Conservation (phyloP, 257 asterid genomes). For the Nemophila menziesii region DNA sequence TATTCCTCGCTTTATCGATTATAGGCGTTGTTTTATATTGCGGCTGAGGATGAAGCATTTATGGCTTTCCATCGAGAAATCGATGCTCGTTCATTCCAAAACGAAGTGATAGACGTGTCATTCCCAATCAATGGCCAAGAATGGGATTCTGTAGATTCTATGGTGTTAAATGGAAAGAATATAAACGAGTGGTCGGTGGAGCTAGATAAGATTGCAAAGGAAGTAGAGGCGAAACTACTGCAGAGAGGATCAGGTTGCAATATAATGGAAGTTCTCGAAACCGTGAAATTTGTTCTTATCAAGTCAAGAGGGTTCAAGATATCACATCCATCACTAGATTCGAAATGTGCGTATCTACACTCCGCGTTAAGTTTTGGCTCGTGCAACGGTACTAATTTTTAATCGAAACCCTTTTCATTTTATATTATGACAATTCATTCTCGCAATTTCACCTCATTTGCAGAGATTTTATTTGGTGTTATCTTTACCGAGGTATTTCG, state of each 20-base stretch:
- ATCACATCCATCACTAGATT: conserved; percentile 58
- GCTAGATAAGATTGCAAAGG: conserved; percentile 65
- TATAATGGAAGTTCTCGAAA: conserved; percentile 67
- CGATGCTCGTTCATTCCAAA: conserved; percentile 43
- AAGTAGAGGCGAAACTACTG: conserved; percentile 80
- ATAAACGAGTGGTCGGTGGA: conserved; percentile 65
- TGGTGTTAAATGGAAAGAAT: conserved; percentile 73
- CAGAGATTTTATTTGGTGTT: conserved; percentile 89
- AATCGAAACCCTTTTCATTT: background rate
- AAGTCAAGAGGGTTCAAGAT: conserved; percentile 67
- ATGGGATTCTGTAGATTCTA: conserved; percentile 44
- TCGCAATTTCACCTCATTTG: conserved; percentile 12
- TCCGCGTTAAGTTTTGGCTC: conserved; percentile 60
- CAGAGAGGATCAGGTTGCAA: conserved; percentile 74
- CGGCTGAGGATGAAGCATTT: conserved; percentile 79
- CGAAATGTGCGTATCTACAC: conserved; percentile 79
- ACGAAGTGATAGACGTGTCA: conserved; percentile 37
- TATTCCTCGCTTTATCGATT: background rate
- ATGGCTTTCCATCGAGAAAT: conserved; percentile 58
- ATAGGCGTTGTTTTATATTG: conserved; percentile 75
- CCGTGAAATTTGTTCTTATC: conserved; percentile 73
- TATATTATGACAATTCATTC: too few species aligned
- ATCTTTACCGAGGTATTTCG: conserved; percentile 90
- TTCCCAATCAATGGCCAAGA: conserved; percentile 24
- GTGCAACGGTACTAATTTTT: conserved; percentile 46